Evolutionary conservation across 2,329 filamentous ascomycete species (phyloP).

Genomic region (Balansia obtecta): DNA sequence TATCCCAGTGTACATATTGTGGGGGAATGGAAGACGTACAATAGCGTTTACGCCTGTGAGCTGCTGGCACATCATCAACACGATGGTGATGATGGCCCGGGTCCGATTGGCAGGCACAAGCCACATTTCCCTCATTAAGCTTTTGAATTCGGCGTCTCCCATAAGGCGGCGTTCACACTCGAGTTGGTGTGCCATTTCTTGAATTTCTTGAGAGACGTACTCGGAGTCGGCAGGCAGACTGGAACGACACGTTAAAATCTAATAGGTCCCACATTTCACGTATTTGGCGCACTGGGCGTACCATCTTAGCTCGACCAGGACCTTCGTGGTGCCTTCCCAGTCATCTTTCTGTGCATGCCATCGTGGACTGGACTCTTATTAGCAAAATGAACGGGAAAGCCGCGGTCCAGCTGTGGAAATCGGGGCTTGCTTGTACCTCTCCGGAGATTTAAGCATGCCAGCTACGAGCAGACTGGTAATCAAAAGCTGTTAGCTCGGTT

Average conservation of each 20-base stretch:
- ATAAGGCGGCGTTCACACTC: conserved; percentile 47
- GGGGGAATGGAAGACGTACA: conserved; percentile 18
- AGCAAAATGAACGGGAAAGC: not conserved
- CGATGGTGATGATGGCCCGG: conserved; percentile 49
- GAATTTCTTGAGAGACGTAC: conserved; percentile 46
- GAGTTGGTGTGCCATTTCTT: conserved; percentile 49
- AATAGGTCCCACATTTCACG: too few species aligned
- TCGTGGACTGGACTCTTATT: conserved; percentile 39
- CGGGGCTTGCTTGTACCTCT: conserved; percentile 19
- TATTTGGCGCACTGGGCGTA: conserved; percentile 6
- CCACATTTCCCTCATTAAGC: conserved; percentile 53
- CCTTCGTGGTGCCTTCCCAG: conserved; percentile 48
- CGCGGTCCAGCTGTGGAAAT: not conserved
- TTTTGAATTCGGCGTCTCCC: conserved; percentile 39
- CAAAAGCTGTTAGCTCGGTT: not conserved
- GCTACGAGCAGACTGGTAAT: conserved; percentile 33
- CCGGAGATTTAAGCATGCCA: conserved; percentile 48
- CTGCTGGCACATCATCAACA: conserved; percentile 55
- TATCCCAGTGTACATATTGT: not conserved
- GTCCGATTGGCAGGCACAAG: conserved; percentile 48
- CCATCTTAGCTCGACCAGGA: conserved; percentile 39
- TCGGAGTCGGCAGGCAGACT: conserved; percentile 40
- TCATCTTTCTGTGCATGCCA: conserved; percentile 56
- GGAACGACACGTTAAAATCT: not conserved
- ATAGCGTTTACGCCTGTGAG: conserved; percentile 51